Evolutionary conservation across 2,329 filamentous ascomycete species (phyloP).

Genomic region (Leptographium lundbergii): DNA sequence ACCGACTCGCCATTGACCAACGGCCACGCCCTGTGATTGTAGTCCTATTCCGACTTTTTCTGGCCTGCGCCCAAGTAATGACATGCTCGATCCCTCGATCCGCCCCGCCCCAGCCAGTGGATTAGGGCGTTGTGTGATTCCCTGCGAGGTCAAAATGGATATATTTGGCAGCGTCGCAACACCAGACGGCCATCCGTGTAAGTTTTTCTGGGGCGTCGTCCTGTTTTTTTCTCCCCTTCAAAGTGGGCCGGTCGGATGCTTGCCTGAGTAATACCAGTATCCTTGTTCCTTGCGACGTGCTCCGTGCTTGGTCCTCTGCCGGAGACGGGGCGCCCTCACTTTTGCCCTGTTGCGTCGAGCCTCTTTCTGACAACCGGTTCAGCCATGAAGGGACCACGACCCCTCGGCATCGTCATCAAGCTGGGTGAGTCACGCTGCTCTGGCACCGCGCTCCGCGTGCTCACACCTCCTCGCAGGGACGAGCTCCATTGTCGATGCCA

Average conservation of each 20-base stretch:
- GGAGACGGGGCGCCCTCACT: not conserved
- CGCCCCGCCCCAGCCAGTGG: not conserved
- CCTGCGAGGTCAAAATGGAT: constrained; percentile 1
- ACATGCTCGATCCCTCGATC: not conserved
- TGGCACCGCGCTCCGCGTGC: not conserved
- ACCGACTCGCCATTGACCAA: no score
- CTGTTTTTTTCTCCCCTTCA: not conserved
- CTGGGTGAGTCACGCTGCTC: constrained; percentile 46
- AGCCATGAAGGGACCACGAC: constrained; percentile 54
- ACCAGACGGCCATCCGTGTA: not conserved
- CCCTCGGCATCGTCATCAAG: constrained; percentile 74
- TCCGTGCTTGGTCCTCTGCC: not conserved
- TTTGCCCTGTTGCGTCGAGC: not conserved
- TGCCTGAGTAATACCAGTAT: not conserved
- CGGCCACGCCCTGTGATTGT: no score
- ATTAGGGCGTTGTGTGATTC: not conserved
- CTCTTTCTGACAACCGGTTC: constrained; percentile 10
- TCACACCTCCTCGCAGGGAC: constrained; percentile 51
- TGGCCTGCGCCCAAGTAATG: not conserved
- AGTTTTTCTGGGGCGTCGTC: not conserved
- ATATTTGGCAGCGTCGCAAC: not conserved
- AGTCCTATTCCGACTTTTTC: no score
- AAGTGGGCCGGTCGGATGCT: not conserved
- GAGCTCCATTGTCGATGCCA: constrained; percentile 97
- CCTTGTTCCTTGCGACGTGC: not conserved